Base-by-base conservation (phyloP, 176 grass and related monocot species). In the Ensete ventricosum region DNA sequence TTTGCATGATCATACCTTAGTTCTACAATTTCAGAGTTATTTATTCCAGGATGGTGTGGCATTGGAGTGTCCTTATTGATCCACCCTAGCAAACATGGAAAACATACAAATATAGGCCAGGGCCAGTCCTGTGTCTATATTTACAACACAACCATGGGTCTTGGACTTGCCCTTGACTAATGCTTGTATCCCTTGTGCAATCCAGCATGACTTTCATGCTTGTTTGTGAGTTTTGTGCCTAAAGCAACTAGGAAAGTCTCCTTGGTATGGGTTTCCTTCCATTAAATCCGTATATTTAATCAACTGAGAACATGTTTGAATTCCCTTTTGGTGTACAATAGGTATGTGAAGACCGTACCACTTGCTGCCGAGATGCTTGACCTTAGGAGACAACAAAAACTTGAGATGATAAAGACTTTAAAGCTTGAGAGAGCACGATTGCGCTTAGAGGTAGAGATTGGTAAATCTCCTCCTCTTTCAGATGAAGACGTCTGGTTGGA, bases 351-450 rank as follows among this genome's bases (percentile, higher is more conserved):
- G 80, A 90, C 87, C 64, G 90, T 93, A 20, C 90, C 88, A 11
- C 90, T 98, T 65, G 94, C 94, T 69, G 88, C 94, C 43, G 88
- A 93, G 83, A 50, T 98, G 58, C 86, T 98, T 89, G 94, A 98
- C 75, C 88, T 98, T 75, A 90, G 94, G 71, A 89, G 77, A 67
- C 90, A 76, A 34, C 94, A 98, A 82, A 93, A 98, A 72, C 84
- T 98, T 58, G 83, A 83, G 51, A 98, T 98, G 83, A 73, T 97
- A 65, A 89, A 93, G 50, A 84, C 80, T 60, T 75, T 98, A 75
- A 93, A 98, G 9, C 67, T 87, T 55, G 94, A 98, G 76, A 90
- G 77, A 72, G 94, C 90, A 82, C 86, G 90, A 83, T 84, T 85
- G 62, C 83, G 73, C 52, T 83, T 91, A n/a, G 90, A 98, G 76